Conservation (phyloP, 2,329 filamentous ascomycete species). For the Onygenales sp. region DNA sequence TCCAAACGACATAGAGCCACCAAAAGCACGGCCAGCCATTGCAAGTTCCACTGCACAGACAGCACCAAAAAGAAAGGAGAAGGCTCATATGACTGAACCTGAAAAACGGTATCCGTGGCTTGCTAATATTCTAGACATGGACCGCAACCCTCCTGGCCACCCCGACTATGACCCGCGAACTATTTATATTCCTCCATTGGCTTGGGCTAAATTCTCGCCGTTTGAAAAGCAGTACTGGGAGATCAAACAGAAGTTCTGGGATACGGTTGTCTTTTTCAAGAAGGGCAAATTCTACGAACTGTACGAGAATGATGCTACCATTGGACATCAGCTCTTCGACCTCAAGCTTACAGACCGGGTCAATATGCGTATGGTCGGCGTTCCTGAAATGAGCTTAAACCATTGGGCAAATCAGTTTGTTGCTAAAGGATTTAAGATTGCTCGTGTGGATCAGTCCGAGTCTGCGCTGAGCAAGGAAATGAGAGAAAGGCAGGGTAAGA, state of each 20-base stretch:
- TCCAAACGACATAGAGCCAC: conserved; percentile 46
- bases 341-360: conserved; percentile 95
- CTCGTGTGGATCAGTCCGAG: conserved; percentile 92
- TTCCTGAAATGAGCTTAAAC: conserved; percentile 89
- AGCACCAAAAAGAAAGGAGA: conserved; percentile 41
- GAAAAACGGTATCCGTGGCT: conserved; percentile 86
- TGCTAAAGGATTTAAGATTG: conserved; percentile 95
- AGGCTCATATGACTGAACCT: conserved; percentile 72
- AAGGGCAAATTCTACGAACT: conserved; percentile 99
- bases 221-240: conserved; percentile 99
- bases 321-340: conserved; percentile 94
- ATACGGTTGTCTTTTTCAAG: conserved; percentile 98
- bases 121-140: conserved; percentile 73
- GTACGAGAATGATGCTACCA: conserved; percentile 94
- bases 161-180: conserved; percentile 87
- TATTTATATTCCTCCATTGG: conserved; percentile 75
- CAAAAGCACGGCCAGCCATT: conserved; percentile 38
- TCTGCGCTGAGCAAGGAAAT: conserved; percentile 94
- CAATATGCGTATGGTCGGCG: conserved; percentile 99
- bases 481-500: conserved; percentile 68
- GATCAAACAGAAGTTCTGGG: conserved; percentile 96
- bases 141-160: conserved; percentile 66
- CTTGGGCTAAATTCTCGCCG: conserved; percentile 74
- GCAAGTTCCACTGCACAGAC: conserved; percentile 11
- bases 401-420: conserved; percentile 98